Evolutionary conservation across 352 stramenopile species (phyloP).

Genomic region (Halophytophthora batemanensis): DNA sequence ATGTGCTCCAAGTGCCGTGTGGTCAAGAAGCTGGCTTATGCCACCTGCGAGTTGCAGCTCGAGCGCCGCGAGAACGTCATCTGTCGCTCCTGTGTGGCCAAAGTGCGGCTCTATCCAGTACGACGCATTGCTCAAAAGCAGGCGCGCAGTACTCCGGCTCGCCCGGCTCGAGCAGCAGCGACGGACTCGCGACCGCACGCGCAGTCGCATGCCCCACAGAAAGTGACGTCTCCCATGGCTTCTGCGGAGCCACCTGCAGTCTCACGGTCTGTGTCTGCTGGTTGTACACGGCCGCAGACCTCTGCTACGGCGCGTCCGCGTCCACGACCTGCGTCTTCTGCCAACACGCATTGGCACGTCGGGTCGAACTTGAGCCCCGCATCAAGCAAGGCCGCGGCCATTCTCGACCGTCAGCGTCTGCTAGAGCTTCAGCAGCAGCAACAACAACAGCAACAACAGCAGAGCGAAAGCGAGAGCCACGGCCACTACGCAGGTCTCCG

Average conservation of each 20-base stretch:
- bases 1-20: slow-evolving; percentile 42
- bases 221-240: no score
- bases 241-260: neutral
- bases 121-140: slow-evolving; percentile 27
- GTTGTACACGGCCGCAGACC: no score
- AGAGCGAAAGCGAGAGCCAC: neutral
- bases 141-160: slow-evolving; percentile 19
- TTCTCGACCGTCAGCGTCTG: slow-evolving; percentile 5
- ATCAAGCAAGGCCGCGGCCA: neutral
- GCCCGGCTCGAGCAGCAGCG: neutral
- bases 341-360: slow-evolving; percentile 4
- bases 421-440: slow-evolving; percentile 17
- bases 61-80: slow-evolving; percentile 26
- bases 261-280: no score
- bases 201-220: no score
- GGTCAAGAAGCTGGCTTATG: slow-evolving; percentile 32
- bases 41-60: slow-evolving; percentile 25
- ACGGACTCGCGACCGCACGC: no score
- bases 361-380: neutral
- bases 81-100: slow-evolving; percentile 29
- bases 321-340: no score
- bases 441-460: slow-evolving; percentile 1
- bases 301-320: neutral
- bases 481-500: neutral
- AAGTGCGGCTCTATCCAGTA: slow-evolving; percentile 23